These are phyloP conservation scores for Trichoderma gamsii DNA, from an alignment of 495 filamentous ascomycete genomes.

Conservation along the genomic window DNA sequence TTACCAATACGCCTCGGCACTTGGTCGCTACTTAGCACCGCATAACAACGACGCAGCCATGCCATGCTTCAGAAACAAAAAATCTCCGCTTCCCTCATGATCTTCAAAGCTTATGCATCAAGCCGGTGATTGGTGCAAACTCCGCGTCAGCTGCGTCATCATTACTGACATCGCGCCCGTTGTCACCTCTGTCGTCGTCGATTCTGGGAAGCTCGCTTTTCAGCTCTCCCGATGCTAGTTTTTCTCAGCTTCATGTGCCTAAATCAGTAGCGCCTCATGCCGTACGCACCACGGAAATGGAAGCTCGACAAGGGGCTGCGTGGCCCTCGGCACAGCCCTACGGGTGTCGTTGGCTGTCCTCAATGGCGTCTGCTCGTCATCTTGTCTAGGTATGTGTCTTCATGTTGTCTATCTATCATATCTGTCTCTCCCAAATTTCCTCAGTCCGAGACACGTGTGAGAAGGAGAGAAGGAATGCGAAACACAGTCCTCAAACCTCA, in stretches of 20 bases:
- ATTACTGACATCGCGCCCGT: not conserved
- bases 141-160: constrained; percentile 4
- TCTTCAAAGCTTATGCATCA: constrained; percentile 1
- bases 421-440: not conserved
- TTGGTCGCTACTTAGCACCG: not conserved
- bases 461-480: no score
- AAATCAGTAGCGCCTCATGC: not conserved
- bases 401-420: not conserved
- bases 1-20: not conserved
- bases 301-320: not conserved
- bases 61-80: not conserved
- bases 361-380: not conserved
- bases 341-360: not conserved
- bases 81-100: not conserved
- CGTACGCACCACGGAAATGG: not conserved
- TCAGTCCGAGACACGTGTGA: not conserved
- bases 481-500: no score
- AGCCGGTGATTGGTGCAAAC: not conserved
- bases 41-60: not conserved
- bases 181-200: not conserved
- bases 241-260: no score
- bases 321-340: not conserved
- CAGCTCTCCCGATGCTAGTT: not conserved
- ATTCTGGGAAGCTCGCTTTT: not conserved
- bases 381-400: constrained; percentile 11